Conservation (phyloP, 2,329 filamentous ascomycete genomes). For the Helotiales sp. region DNA sequence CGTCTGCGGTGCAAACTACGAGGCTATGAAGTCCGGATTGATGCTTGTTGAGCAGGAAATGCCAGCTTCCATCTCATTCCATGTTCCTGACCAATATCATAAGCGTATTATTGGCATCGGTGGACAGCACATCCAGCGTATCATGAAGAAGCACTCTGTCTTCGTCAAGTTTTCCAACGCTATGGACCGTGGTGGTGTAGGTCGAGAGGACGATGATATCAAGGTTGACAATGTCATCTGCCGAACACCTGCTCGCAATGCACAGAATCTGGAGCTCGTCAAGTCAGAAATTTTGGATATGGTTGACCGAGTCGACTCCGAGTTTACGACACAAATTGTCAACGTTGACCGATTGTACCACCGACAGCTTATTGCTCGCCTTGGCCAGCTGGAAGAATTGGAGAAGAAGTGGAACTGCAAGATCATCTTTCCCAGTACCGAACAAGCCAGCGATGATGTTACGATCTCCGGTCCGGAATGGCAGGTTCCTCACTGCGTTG, state of each 20-base stretch:
- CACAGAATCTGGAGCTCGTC: conserved; percentile 92
- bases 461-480: conserved; percentile 96
- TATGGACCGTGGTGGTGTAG: conserved; percentile 90
- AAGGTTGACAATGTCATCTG: conserved; percentile 99
- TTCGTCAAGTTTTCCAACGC: conserved; percentile 99
- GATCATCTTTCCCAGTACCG: conserved; percentile 95
- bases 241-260: conserved; percentile 93
- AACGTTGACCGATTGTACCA: conserved; percentile 95
- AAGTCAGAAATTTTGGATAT: conserved; percentile 99
- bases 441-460: conserved; percentile 94
- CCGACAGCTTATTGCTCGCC: conserved; percentile 84
- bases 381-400: conserved; percentile 86
- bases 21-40: conserved; percentile 90
- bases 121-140: conserved; percentile 96
- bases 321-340: conserved; percentile 93
- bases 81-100: conserved; percentile 98
- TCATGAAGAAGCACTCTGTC: conserved; percentile 99
- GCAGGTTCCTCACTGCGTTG: conserved; percentile 95
- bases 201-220: conserved; percentile 95
- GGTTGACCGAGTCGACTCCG: conserved; percentile 85
- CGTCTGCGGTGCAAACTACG: conserved; percentile 87
- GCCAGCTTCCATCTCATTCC: conserved; percentile 98
- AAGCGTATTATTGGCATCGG: conserved; percentile 99
- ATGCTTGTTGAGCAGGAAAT: conserved; percentile 97
- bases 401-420: conserved; percentile 99